A percentile compares a stretch with the other conserved stretches of the same genome.
phyloP scores from a whole-genome alignment of 108 stramenopile species.

The Schizochytrium sp. region DNA sequence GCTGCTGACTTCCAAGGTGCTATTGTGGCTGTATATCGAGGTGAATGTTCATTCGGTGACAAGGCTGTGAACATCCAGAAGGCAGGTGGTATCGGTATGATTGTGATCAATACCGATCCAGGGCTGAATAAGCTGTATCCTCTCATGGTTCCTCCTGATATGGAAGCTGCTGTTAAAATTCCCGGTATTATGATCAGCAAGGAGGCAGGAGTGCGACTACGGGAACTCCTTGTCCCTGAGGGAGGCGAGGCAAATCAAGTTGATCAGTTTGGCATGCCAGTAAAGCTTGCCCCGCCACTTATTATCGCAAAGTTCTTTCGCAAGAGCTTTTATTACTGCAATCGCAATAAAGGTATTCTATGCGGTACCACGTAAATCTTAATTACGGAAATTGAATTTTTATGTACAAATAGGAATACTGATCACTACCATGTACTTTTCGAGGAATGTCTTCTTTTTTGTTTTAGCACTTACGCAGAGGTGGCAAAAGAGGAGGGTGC shows the following conservation, averaged over 20 bases:
- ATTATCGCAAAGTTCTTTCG: slow-evolving; percentile 42
- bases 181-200: slow-evolving; percentile 12
- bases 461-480: no score
- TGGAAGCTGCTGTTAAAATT: neutral
- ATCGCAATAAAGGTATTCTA: slow-evolving; percentile 7
- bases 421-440: no score
- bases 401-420: no score
- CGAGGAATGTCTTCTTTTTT: no score
- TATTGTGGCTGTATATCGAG: slow-evolving; percentile 18
- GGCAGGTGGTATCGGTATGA: neutral
- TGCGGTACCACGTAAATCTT: slow-evolving; percentile 5
- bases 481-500: no score
- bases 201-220: slow-evolving; percentile 7
- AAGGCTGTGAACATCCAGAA: slow-evolving; percentile 14
- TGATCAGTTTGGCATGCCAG: neutral
- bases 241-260: neutral
- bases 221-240: neutral
- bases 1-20: neutral
- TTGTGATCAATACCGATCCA: neutral
- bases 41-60: slow-evolving; percentile 38
- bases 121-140: neutral
- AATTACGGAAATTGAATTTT: neutral
- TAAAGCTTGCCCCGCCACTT: neutral
- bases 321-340: slow-evolving; percentile 46
- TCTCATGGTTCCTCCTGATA: neutral